Evolutionary conservation across 2,329 filamentous ascomycete species (phyloP), one percentile per base, ranked within the genome.

Genomic region (Epichloe sibirici): DNA sequence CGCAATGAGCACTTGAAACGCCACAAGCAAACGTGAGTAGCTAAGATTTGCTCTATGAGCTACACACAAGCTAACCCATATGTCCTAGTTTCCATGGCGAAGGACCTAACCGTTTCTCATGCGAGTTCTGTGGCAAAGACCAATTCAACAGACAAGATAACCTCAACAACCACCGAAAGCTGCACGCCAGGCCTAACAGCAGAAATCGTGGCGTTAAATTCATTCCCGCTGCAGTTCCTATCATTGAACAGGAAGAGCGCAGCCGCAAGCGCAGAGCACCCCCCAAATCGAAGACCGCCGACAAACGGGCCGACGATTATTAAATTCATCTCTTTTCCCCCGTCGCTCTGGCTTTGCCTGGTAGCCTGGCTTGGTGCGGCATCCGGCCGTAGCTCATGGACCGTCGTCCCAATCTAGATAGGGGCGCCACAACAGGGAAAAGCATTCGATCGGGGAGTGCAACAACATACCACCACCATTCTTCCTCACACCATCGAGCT

Each of bases 1-100:
- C 69, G 77, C 52, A 74, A 73, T 25, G 77, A 81, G 62, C 77
- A 81, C 56, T 64, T 79, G 17, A 80, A 79, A 65, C 70, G 77
- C 31, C 77, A 81, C 59, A 68, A 73, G 49, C 69, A 70, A 51
- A 74, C 74, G 76, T 79, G 59, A 68, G 74, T 34, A 28, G 13
- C 21, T 5, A n/a, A 45, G 2, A 17, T 35, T n/a, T 37, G n/a
- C 15, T 37, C 3, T 1, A 23, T 12, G 17, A 17, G 37, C 46
- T 17, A 40, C 15, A 23, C 12, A 48, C 40, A 23, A 6, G 13
- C 37, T 52, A 7, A 45, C 15, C 28, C 28, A 46, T 46, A 3
- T 2, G 40, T 46, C 13, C n/a, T 45, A 67, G 66, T 46, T 68
- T 65, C 46, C 67, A 70, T 39, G 67, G 67, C 6, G 68, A 70